These are phyloP conservation scores for Grigorovia transvaalensis DNA, from an alignment of 805 yeast genomes.

Conservation along the genomic window DNA sequence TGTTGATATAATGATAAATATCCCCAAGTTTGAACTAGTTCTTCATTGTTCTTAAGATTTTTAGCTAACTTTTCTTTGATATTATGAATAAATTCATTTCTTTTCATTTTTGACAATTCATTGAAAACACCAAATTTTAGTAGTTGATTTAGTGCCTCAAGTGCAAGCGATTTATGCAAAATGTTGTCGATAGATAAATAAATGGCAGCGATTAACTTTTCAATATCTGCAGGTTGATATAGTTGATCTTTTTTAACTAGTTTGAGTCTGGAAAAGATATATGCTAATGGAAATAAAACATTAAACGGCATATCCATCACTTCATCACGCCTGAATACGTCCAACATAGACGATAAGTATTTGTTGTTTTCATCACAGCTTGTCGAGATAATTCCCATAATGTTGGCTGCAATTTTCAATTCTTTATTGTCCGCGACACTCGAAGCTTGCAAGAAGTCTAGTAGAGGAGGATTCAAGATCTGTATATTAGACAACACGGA, in stretches of 20 bases:
- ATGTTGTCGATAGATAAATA: not conserved
- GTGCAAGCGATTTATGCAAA: constrained; percentile 1
- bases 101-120: constrained; percentile 7
- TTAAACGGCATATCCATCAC: constrained; percentile 1
- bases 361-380: constrained; percentile 1
- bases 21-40: constrained; percentile 46
- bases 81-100: constrained; percentile 13
- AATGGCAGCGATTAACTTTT: constrained; percentile 1
- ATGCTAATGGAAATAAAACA: constrained; percentile 8
- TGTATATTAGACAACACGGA: constrained; percentile 6
- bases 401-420: constrained; percentile 32
- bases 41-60: constrained; percentile 47
- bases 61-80: constrained; percentile 28
- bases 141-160: constrained; percentile 25
- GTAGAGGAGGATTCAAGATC: constrained; percentile 16
- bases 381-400: constrained; percentile 37
- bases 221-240: not conserved
- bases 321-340: not conserved
- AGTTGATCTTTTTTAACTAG: constrained; percentile 1
- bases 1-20: constrained; percentile 36
- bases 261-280: constrained; percentile 16
- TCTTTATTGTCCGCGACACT: constrained; percentile 15
- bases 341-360: constrained; percentile 4
- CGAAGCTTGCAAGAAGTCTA: constrained; percentile 13
- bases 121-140: constrained; percentile 32